phyloP scores from a whole-genome alignment of 2,329 filamentous ascomycete species.

The Paramyrothecium sp. region DNA sequence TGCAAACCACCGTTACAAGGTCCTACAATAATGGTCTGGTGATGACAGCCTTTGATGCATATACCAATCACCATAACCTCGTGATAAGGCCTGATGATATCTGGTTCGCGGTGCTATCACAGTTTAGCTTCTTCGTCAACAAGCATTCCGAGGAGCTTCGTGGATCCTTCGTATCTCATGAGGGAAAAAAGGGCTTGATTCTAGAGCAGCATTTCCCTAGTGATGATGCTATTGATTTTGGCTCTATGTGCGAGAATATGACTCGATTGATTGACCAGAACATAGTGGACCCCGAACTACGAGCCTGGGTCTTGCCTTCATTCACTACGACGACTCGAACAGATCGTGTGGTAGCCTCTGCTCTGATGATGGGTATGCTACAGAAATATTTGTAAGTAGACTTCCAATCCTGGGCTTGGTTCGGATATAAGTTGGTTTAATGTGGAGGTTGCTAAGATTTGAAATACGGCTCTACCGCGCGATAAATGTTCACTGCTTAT shows the following conservation, averaged over 20 bases:
- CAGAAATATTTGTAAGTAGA: constrained; percentile 42
- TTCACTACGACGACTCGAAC: constrained; percentile 48
- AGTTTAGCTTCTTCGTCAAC: constrained; percentile 46
- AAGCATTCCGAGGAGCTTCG: constrained; percentile 43
- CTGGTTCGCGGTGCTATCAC: constrained; percentile 49
- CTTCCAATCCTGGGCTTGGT: no score
- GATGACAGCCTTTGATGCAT: constrained; percentile 33
- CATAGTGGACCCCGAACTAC: constrained; percentile 36
- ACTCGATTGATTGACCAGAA: constrained; percentile 35
- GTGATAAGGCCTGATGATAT: constrained; percentile 49
- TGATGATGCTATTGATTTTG: constrained; percentile 8
- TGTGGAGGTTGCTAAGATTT: not conserved
- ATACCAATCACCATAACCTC: constrained; percentile 42
- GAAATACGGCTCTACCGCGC: no score
- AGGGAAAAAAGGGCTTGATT: constrained; percentile 23
- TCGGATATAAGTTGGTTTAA: not conserved
- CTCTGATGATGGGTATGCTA: constrained; percentile 51
- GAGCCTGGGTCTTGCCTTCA: constrained; percentile 47
- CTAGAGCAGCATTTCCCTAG: not conserved
- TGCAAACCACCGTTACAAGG: not conserved
- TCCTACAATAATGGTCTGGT: constrained; percentile 35
- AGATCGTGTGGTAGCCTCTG: constrained; percentile 40
- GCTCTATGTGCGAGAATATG: constrained; percentile 33
- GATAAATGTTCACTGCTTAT: no score
- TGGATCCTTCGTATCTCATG: constrained; percentile 37